Conservation (phyloP, 2,329 filamentous ascomycete species). For the Ophiostoma piceae region DNA sequence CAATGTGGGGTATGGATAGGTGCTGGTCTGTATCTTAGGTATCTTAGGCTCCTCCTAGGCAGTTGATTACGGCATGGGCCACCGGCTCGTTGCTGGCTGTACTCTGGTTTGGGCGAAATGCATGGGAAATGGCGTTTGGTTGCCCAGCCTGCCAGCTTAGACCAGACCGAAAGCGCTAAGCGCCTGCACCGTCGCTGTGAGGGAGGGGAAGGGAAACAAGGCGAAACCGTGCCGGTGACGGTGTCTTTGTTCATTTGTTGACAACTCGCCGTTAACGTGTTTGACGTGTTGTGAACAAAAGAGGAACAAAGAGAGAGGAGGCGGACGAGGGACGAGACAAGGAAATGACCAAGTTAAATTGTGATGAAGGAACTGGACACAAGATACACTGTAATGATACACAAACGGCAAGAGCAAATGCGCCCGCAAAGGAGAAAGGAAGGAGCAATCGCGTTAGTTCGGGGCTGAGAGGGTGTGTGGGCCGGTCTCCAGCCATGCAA, state of each 20-base stretch:
- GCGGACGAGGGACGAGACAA: background rate
- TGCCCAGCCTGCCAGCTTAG: constrained; percentile 10
- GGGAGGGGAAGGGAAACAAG: background rate
- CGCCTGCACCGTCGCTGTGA: constrained; percentile 18
- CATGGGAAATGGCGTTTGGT: constrained; percentile 7
- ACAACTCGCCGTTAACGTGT: background rate
- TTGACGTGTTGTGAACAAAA: background rate
- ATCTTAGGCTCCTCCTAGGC: background rate
- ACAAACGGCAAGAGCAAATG: background rate
- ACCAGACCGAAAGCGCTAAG: constrained; percentile 20
- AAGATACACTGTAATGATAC: background rate
- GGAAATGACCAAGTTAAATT: background rate
- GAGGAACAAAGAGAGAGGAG: background rate
- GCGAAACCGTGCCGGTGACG: background rate
- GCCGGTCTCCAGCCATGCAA: background rate
- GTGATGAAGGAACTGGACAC: background rate
- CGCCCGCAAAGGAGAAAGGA: background rate
- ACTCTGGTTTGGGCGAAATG: background rate
- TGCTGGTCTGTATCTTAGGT: background rate
- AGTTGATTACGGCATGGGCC: constrained; percentile 9
- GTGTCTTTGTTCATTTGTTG: constrained; percentile 1
- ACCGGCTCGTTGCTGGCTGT: background rate
- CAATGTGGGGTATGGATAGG: constrained; percentile 23
- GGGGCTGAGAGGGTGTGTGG: constrained; percentile 2
- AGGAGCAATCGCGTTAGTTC: background rate